A percentile compares a stretch with the other conserved stretches of the same genome.
phyloP scores from a whole-genome alignment of 345 rosid species.

The Kandelia obovata region DNA sequence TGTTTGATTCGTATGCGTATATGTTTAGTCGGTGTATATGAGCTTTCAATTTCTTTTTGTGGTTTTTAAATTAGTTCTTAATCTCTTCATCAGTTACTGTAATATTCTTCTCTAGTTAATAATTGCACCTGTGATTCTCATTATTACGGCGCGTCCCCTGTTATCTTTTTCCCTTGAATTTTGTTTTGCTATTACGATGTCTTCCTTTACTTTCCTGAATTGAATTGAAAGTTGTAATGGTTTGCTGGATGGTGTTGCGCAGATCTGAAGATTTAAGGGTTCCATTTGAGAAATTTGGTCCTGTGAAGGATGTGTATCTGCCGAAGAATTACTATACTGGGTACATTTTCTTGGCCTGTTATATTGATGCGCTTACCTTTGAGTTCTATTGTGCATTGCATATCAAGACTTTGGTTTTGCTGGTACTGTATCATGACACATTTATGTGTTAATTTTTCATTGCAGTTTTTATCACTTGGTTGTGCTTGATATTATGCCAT shows the following conservation, averaged over 20 bases:
- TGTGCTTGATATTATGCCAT: no score
- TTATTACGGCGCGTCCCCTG: no score
- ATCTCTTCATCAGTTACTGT: not conserved
- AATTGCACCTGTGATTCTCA: no score
- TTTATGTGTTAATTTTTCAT: no score
- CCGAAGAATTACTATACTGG: conserved; percentile 86
- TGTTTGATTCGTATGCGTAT: not conserved
- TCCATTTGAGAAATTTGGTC: conserved; percentile 81
- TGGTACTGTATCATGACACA: no score
- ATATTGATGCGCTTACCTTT: not conserved
- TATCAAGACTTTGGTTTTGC: not conserved
- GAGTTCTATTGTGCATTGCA: no score
- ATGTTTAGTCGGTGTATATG: not conserved
- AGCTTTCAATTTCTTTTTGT: not conserved
- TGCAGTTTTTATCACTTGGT: no score
- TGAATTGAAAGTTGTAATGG: not conserved
- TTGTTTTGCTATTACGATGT: no score
- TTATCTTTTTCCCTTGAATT: no score
- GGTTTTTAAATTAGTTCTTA: not conserved
- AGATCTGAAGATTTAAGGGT: conserved; percentile 83
- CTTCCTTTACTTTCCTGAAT: no score
- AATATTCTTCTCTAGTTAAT: no score
- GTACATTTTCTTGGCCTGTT: conserved; percentile 28
- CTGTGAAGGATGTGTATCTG: conserved; percentile 85
- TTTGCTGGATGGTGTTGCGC: conserved; percentile 19